phyloP scores from a whole-genome alignment of 192 early-diverging fungal genomes.

The Coemansia sp. region DNA sequence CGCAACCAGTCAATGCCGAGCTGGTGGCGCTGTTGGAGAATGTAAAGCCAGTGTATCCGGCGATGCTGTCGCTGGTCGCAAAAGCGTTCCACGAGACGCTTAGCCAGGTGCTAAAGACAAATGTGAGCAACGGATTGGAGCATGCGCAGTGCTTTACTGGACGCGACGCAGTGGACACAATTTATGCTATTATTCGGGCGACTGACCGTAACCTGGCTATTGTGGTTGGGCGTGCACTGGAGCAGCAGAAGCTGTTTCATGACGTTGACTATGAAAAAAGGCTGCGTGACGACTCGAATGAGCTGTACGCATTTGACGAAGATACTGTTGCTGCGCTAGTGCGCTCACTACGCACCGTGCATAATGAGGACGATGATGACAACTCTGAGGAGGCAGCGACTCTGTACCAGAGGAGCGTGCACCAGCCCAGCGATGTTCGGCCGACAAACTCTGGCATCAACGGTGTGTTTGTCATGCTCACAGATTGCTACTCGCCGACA shows the following conservation, averaged over 20 bases:
- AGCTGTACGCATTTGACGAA: conserved; percentile 80
- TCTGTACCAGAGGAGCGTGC: conserved; percentile 9
- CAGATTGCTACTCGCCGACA: conserved; percentile 92
- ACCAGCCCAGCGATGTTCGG: background rate
- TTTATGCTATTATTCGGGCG: conserved; percentile 76
- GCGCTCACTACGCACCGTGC: conserved; percentile 7
- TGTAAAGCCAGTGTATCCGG: conserved; percentile 68
- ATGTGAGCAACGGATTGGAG: conserved; percentile 76
- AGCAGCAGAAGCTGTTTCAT: conserved; percentile 88
- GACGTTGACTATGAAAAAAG: conserved; percentile 87
- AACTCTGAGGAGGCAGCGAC: conserved; percentile 14
- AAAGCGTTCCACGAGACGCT: conserved; percentile 62
- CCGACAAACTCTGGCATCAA: conserved; percentile 40
- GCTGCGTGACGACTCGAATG: conserved; percentile 79
- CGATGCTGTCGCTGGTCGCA: conserved; percentile 70
- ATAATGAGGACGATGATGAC: conserved; percentile 26
- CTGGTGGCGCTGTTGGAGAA: conserved; percentile 35
- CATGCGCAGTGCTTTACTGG: conserved; percentile 87
- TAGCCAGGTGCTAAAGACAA: conserved; percentile 57
- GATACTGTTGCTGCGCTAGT: conserved; percentile 31
- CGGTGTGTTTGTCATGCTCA: conserved; percentile 87
- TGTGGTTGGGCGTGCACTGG: conserved; percentile 83
- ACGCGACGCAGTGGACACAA: conserved; percentile 83
- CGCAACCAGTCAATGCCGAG: conserved; percentile 30
- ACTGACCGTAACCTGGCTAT: conserved; percentile 86